Percentiles rank a stretch among this genome's conserved stretches.
These are phyloP conservation scores for Bertia moriformis DNA, from an alignment of 2,329 filamentous ascomycete species.

Conservation along the genomic window DNA sequence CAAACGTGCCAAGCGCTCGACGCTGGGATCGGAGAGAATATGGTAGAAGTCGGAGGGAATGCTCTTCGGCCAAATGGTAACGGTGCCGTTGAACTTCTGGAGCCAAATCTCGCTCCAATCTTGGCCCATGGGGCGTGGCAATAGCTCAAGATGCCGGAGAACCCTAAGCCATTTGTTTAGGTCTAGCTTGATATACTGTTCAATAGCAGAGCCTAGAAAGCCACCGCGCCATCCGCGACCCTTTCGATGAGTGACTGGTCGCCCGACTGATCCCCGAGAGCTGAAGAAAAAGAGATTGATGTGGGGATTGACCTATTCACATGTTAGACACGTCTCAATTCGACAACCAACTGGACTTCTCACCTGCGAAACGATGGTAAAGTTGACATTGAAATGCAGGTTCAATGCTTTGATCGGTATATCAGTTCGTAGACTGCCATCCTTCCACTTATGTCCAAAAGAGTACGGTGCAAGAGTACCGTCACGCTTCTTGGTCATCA, in stretches of 20 bases:
- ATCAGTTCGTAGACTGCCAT: slow-evolving; percentile 83
- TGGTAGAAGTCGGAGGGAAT: slow-evolving; percentile 66
- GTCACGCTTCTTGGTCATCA: slow-evolving; percentile 73
- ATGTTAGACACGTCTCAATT: not conserved
- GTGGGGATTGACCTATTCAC: slow-evolving; percentile 79
- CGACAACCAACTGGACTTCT: too few relatives aligned
- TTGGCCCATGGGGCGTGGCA: slow-evolving; percentile 79
- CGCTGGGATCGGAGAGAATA: slow-evolving; percentile 72
- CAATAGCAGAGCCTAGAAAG: slow-evolving; percentile 78
- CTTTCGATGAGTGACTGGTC: slow-evolving; percentile 82
- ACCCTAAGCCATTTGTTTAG: slow-evolving; percentile 97
- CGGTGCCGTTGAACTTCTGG: slow-evolving; percentile 83
- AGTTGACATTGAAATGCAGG: slow-evolving; percentile 95
- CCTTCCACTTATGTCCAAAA: slow-evolving; percentile 99
- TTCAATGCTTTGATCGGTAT: slow-evolving; percentile 91
- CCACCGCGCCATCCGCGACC: slow-evolving; percentile 92
- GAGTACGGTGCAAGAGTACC: slow-evolving; percentile 76
- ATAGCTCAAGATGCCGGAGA: slow-evolving; percentile 75
- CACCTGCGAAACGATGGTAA: slow-evolving; percentile 65
- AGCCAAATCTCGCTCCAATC: slow-evolving; percentile 97
- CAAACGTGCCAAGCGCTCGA: slow-evolving; percentile 68
- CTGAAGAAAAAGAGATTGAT: slow-evolving; percentile 99
- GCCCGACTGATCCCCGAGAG: slow-evolving; percentile 77
- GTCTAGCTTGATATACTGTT: slow-evolving; percentile 92
- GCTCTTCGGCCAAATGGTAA: slow-evolving; percentile 90